A percentile compares a stretch with the other conserved stretches of the same genome.
Evolutionary conservation across 805 yeast species (phyloP).

Genomic region (Barnettozyma pratensis): DNA sequence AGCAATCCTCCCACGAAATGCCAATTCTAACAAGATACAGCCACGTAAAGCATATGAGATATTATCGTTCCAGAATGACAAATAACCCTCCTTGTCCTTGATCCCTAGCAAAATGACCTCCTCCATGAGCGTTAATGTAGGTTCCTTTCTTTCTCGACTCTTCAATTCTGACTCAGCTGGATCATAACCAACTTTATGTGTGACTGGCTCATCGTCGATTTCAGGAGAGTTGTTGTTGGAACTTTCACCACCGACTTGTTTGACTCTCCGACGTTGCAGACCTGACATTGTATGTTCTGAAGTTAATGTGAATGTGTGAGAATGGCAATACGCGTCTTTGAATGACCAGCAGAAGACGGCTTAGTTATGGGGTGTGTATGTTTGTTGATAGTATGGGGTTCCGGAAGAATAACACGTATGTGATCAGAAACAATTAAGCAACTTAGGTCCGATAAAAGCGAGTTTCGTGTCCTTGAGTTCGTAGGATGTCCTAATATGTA

Average conservation of each 20-base stretch:
- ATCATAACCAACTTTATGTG: constrained; percentile 76
- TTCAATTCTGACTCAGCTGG: constrained; percentile 47
- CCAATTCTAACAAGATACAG: constrained; percentile 85
- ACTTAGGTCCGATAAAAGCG: too few species aligned
- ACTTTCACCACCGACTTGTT: constrained; percentile 22
- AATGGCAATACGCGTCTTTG: too few species aligned
- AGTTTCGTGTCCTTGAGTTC: too few species aligned
- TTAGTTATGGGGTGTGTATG: too few species aligned
- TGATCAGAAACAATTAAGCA: too few species aligned
- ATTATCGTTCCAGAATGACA: constrained; percentile 97
- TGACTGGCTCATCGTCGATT: constrained; percentile 22
- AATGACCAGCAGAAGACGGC: neutral
- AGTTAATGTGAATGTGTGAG: too few species aligned
- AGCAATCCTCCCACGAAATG: constrained; percentile 82
- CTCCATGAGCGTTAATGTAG: constrained; percentile 89
- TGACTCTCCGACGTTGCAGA: constrained; percentile 74
- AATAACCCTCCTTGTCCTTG: constrained; percentile 92
- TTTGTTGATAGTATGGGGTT: neutral
- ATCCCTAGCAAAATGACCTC: constrained; percentile 91
- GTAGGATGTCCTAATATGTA: too few species aligned
- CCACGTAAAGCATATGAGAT: constrained; percentile 96
- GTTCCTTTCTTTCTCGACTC: constrained; percentile 37
- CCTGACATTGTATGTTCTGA: constrained; percentile 39
- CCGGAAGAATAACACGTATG: neutral
- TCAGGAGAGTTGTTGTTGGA: neutral